Evolutionary conservation across 305 asterid species (phyloP).

Genomic region (Fraxinus floribunda): DNA sequence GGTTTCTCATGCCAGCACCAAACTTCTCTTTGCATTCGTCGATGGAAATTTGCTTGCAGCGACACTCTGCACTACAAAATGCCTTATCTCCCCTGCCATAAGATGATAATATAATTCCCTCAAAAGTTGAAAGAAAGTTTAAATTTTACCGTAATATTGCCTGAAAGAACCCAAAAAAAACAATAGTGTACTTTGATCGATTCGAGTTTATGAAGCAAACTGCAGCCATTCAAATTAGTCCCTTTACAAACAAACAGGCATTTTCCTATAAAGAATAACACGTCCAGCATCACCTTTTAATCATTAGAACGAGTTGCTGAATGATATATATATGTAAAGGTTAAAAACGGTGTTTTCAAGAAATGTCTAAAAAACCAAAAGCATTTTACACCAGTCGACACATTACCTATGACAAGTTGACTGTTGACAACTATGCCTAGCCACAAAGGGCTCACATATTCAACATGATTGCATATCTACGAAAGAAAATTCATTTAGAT

Average conservation of each 20-base stretch:
- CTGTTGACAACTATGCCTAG: not conserved
- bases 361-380: not conserved
- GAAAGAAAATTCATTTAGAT: not conserved
- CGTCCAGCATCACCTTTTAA: not conserved
- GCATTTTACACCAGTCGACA: not conserved
- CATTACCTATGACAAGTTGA: not conserved
- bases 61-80: slow-evolving; percentile 57
- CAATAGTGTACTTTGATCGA: not conserved
- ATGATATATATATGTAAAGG: not conserved
- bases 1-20: slow-evolving; percentile 37
- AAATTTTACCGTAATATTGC: not conserved
- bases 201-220: not conserved
- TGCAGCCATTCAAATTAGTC: slow-evolving; percentile 1
- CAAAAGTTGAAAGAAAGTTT: not conserved
- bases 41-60: slow-evolving; percentile 41
- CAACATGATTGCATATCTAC: not conserved
- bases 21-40: slow-evolving; percentile 51
- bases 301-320: not conserved
- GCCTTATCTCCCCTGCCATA: slow-evolving; percentile 58
- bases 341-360: not conserved
- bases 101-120: not conserved
- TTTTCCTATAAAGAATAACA: not conserved
- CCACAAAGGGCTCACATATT: not conserved
- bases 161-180: not conserved
- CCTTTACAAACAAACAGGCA: not conserved